These are phyloP conservation scores for Gynandropsis gynandra DNA, from an alignment of 345 rosid species.

Conservation along the genomic window DNA sequence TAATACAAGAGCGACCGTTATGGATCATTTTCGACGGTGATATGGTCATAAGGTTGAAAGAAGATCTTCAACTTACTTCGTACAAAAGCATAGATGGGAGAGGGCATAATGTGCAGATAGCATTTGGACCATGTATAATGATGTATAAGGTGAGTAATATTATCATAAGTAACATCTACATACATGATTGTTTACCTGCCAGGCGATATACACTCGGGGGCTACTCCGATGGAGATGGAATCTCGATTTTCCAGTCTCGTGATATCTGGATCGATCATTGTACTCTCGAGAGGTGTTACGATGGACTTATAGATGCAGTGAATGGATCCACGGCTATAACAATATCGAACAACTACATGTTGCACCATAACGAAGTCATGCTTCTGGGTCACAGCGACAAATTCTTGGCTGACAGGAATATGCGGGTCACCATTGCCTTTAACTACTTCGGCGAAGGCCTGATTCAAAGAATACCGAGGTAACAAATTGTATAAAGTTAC, in stretches of 20 bases:
- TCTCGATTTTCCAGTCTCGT: constrained; percentile 42
- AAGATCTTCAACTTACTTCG: constrained; percentile 44
- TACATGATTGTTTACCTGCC: constrained; percentile 46
- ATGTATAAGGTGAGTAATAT: constrained; percentile 45
- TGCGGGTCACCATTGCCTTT: constrained; percentile 68
- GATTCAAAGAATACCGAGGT: constrained; percentile 71
- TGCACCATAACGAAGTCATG: constrained; percentile 63
- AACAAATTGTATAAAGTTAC: neutral
- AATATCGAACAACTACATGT: constrained; percentile 58
- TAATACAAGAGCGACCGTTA: constrained; percentile 43
- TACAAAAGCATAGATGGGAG: constrained; percentile 67
- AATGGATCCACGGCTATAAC: constrained; percentile 55
- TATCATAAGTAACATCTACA: constrained; percentile 54
- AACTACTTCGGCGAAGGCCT: constrained; percentile 62
- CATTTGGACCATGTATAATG: constrained; percentile 51
- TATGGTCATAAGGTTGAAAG: constrained; percentile 49
- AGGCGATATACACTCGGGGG: constrained; percentile 30
- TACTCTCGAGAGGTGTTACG: constrained; percentile 45
- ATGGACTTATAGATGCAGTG: constrained; percentile 59
- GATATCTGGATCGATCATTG: constrained; percentile 72
- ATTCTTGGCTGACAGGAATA: constrained; percentile 39
- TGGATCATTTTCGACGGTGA: constrained; percentile 61
- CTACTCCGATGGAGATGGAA: constrained; percentile 59
- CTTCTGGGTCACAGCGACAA: constrained; percentile 66
- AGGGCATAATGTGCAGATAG: constrained; percentile 47